Evolutionary conservation across 1,139 yeast genomes (phyloP).

Genomic region (Lodderomyces margitis): DNA sequence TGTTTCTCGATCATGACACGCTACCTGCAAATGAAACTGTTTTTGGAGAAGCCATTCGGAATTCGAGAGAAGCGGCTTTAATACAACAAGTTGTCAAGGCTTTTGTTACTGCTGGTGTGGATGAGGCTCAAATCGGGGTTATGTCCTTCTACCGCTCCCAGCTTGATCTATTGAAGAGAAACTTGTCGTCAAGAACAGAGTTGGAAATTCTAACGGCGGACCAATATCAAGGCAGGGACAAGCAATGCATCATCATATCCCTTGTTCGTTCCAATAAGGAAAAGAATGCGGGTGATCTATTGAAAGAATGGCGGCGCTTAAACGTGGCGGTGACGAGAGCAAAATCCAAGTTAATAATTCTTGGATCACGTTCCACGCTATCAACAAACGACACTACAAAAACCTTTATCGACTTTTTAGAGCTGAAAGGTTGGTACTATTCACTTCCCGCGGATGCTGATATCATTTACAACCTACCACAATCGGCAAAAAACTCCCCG

Average conservation of each 20-base stretch:
- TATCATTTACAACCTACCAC: slow-evolving; percentile 27
- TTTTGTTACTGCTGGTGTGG: slow-evolving; percentile 59
- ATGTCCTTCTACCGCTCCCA: slow-evolving; percentile 90
- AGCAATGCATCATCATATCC: slow-evolving; percentile 84
- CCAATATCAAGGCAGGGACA: slow-evolving; percentile 94
- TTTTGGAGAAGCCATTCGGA: slow-evolving; percentile 67
- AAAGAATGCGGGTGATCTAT: slow-evolving; percentile 69
- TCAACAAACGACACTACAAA: slow-evolving; percentile 53
- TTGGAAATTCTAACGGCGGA: slow-evolving; percentile 91
- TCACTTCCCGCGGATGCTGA: slow-evolving; percentile 48
- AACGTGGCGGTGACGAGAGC: slow-evolving; percentile 96
- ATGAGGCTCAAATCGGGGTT: slow-evolving; percentile 65
- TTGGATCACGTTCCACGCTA: slow-evolving; percentile 75
- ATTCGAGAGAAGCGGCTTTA: slow-evolving; percentile 67
- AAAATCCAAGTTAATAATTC: slow-evolving; percentile 71
- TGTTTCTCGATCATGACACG: slow-evolving; percentile 76
- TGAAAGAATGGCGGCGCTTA: slow-evolving; percentile 86
- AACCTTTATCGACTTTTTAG: slow-evolving; percentile 61
- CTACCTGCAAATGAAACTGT: slow-evolving; percentile 58
- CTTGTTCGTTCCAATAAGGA: slow-evolving; percentile 76
- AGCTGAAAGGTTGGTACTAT: slow-evolving; percentile 63
- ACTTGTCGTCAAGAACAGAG: slow-evolving; percentile 36
- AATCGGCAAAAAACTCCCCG: slow-evolving; percentile 8
- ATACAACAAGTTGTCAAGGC: slow-evolving; percentile 62
- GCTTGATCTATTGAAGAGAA: slow-evolving; percentile 51